These are phyloP conservation scores for Populus alba DNA, from an alignment of 345 rosid species.

Conservation along the genomic window DNA sequence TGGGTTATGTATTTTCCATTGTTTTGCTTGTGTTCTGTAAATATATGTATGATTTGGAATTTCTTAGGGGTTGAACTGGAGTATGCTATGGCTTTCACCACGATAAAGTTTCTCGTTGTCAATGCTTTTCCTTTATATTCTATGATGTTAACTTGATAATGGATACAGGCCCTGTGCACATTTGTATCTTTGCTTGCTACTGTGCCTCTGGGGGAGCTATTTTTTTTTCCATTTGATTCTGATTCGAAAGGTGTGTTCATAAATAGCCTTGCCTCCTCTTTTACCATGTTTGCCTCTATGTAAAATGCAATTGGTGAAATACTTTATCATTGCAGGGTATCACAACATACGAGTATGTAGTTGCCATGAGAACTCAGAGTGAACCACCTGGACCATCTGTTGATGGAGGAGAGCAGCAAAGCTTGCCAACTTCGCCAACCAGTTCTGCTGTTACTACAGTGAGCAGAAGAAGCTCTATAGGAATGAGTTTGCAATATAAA, in stretches of 20 bases:
- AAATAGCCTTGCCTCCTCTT: background rate
- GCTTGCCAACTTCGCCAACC: constrained; percentile 73
- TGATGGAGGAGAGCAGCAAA: constrained; percentile 69
- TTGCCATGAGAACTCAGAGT: constrained; percentile 85
- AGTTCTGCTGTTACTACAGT: constrained; percentile 77
- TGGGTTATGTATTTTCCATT: background rate
- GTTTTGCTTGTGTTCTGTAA: background rate
- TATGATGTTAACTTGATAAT: constrained; percentile 3
- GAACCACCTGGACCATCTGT: constrained; percentile 72
- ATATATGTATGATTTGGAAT: background rate
- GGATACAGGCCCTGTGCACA: constrained; percentile 72
- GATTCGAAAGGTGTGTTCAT: constrained; percentile 62
- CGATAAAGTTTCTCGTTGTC: background rate
- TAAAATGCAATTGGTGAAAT: constrained; percentile 8
- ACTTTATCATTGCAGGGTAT: constrained; percentile 57
- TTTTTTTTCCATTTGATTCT: constrained; percentile 88
- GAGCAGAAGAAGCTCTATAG: constrained; percentile 90
- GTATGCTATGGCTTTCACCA: background rate
- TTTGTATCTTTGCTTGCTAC: constrained; percentile 74
- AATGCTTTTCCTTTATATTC: background rate
- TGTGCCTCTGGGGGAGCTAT: constrained; percentile 79
- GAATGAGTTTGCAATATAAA: constrained; percentile 73
- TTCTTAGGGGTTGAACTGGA: background rate
- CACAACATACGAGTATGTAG: constrained; percentile 88
- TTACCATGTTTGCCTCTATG: background rate